Conservation (phyloP, 371 early-diverging fungal genomes). For the Rhizopus delemar region DNA sequence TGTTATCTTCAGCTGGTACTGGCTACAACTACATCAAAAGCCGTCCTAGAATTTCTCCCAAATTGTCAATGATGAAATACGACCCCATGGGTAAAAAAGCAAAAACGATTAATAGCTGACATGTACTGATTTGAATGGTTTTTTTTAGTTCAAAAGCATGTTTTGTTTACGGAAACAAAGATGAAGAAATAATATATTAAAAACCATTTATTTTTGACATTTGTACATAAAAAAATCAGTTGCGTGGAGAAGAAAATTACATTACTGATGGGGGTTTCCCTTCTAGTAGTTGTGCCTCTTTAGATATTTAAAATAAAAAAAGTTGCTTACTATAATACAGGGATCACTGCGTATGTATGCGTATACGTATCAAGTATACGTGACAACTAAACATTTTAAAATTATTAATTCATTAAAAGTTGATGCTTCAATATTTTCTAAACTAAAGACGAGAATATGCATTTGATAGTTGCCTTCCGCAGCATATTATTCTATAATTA, state of each 20-base stretch:
- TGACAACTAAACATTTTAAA: too few species aligned
- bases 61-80: constrained; percentile 80
- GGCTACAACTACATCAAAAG: constrained; percentile 80
- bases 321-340: too few species aligned
- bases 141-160: constrained; percentile 66
- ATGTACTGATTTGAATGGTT: background rate
- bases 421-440: too few species aligned
- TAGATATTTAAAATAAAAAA: too few species aligned
- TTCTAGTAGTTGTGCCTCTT: too few species aligned
- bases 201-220: background rate
- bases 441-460: too few species aligned
- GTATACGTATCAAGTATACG: too few species aligned
- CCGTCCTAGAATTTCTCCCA: constrained; percentile 74
- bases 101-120: background rate
- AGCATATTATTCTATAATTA: too few species aligned
- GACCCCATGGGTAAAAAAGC: constrained; percentile 68
- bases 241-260: background rate
- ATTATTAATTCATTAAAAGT: too few species aligned
- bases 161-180: constrained; percentile 76
- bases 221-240: background rate
- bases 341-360: too few species aligned
- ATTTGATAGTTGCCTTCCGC: too few species aligned
- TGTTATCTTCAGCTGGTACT: constrained; percentile 80
- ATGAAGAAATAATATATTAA: constrained; percentile 55
- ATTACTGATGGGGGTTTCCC: too few species aligned